A percentile compares a stretch with the other conserved stretches of the same genome.
Evolutionary conservation across 441 rosid species (phyloP).

Genomic region (Mallotus repandus): DNA sequence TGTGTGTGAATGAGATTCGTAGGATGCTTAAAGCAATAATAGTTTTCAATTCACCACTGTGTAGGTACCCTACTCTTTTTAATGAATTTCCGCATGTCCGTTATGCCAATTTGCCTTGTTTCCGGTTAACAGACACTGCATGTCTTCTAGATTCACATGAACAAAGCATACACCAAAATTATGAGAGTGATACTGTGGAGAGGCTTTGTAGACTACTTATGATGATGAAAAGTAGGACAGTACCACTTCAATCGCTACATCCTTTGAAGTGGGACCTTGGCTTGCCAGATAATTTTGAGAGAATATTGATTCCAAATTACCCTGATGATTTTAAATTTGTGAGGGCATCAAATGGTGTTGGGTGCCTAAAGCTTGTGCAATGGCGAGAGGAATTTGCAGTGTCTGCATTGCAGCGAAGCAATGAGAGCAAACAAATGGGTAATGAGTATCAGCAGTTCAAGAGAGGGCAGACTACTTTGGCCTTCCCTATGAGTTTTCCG

Average conservation of each 20-base stretch:
- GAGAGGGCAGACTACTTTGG: conserved; percentile 64
- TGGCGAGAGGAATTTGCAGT: conserved; percentile 72
- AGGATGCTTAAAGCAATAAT: neutral
- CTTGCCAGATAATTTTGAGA: conserved; percentile 73
- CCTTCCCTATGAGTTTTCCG: conserved; percentile 84
- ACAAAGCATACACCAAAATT: conserved; percentile 57
- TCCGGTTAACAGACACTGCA: conserved; percentile 80
- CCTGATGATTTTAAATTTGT: conserved; percentile 60
- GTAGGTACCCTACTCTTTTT: conserved; percentile 89
- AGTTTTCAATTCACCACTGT: conserved; percentile 11
- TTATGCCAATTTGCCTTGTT: conserved; percentile 82
- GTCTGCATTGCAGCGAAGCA: conserved; percentile 63
- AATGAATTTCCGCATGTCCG: conserved; percentile 85
- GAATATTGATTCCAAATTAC: conserved; percentile 54
- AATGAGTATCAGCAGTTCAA: conserved; percentile 71
- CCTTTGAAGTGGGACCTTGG: conserved; percentile 94
- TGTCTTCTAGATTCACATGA: conserved; percentile 77
- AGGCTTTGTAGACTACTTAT: conserved; percentile 78
- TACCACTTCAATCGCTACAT: conserved; percentile 63
- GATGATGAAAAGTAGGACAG: conserved; percentile 77
- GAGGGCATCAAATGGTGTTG: conserved; percentile 54
- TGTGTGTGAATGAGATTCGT: neutral
- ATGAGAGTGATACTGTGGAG: conserved; percentile 70
- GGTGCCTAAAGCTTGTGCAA: conserved; percentile 54
- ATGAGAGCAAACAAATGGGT: conserved; percentile 42